These are phyloP conservation scores for Naganishia liquefaciens DNA, from an alignment of 1,284 basidiomycete genomes.

Conservation along the genomic window DNA sequence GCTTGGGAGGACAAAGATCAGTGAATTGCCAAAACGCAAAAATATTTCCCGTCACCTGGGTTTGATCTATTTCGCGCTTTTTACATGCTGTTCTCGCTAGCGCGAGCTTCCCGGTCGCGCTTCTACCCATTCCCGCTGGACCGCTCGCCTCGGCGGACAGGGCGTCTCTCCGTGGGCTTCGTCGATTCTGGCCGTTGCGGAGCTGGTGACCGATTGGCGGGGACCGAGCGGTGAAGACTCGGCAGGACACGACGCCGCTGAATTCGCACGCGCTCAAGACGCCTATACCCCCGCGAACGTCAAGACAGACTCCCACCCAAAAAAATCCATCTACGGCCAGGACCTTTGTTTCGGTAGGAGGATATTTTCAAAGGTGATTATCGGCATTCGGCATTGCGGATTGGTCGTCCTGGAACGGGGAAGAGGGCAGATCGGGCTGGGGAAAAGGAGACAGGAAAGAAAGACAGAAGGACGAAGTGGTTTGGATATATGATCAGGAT, in stretches of 20 bases:
- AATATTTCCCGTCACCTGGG: no score
- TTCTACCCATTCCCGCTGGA: no score
- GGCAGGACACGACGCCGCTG: slow-evolving; percentile 10
- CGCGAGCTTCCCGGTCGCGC: no score
- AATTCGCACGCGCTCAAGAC: slow-evolving; percentile 5
- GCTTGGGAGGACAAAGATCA: no score
- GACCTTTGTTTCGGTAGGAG: slow-evolving; percentile 29
- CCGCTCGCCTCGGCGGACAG: no score
- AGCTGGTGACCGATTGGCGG: slow-evolving; percentile 1
- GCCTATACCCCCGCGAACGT: slow-evolving; percentile 16
- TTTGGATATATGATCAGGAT: background rate
- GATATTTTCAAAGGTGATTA: slow-evolving; percentile 28
- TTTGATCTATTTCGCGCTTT: no score
- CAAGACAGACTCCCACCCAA: slow-evolving; percentile 23
- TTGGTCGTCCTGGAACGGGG: background rate
- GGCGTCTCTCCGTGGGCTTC: no score
- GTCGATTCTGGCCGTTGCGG: slow-evolving; percentile 19
- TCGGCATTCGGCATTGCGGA: slow-evolving; percentile 13
- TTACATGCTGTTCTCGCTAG: no score
- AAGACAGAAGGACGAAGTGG: background rate
- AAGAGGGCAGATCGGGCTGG: background rate
- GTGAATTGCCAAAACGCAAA: no score
- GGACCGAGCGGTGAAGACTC: slow-evolving; percentile 13
- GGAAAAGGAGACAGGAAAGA: background rate
- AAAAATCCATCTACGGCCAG: slow-evolving; percentile 18